These are phyloP conservation scores for Sarocladium kiliense DNA, from an alignment of 2,329 filamentous ascomycete genomes.

Conservation along the genomic window DNA sequence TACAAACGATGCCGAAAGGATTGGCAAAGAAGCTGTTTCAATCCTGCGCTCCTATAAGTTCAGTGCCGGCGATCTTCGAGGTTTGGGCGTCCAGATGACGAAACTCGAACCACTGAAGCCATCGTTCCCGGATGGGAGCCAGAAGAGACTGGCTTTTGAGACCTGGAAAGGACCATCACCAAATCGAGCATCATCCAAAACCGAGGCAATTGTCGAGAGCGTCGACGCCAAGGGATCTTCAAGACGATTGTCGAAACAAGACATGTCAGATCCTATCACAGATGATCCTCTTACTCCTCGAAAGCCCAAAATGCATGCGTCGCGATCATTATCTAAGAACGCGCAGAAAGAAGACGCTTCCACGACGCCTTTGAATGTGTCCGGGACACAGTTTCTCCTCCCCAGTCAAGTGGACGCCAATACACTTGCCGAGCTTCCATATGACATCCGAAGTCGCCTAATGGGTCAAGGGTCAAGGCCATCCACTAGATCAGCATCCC, in stretches of 20 bases:
- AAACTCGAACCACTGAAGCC: slow-evolving; percentile 77
- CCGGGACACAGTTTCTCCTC: slow-evolving; percentile 88
- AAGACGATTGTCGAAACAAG: slow-evolving; percentile 20
- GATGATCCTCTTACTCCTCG: slow-evolving; percentile 49
- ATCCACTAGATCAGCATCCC: slow-evolving; percentile 20
- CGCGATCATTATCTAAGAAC: slow-evolving; percentile 44
- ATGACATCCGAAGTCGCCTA: slow-evolving; percentile 74
- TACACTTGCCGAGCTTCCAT: slow-evolving; percentile 79
- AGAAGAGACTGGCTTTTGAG: slow-evolving; percentile 72
- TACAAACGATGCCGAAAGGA: slow-evolving; percentile 65
- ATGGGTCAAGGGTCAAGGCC: slow-evolving; percentile 44
- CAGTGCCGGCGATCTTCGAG: slow-evolving; percentile 86
- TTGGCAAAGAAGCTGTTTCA: slow-evolving; percentile 79
- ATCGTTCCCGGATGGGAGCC: slow-evolving; percentile 63
- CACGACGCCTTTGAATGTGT: slow-evolving; percentile 67
- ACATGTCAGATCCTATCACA: slow-evolving; percentile 46
- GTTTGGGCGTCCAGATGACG: slow-evolving; percentile 88
- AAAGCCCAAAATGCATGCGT: slow-evolving; percentile 49
- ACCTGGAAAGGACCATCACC: slow-evolving; percentile 35
- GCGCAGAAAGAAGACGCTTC: slow-evolving; percentile 48
- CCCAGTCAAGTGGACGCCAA: slow-evolving; percentile 75
- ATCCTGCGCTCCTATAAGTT: slow-evolving; percentile 79
- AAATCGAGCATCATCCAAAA: slow-evolving; percentile 31
- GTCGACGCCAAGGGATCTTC: slow-evolving; percentile 30
- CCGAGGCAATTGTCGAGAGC: slow-evolving; percentile 48